phyloP scores from a whole-genome alignment of 2,329 filamentous ascomycete species.

The Hypocreales sp. region DNA sequence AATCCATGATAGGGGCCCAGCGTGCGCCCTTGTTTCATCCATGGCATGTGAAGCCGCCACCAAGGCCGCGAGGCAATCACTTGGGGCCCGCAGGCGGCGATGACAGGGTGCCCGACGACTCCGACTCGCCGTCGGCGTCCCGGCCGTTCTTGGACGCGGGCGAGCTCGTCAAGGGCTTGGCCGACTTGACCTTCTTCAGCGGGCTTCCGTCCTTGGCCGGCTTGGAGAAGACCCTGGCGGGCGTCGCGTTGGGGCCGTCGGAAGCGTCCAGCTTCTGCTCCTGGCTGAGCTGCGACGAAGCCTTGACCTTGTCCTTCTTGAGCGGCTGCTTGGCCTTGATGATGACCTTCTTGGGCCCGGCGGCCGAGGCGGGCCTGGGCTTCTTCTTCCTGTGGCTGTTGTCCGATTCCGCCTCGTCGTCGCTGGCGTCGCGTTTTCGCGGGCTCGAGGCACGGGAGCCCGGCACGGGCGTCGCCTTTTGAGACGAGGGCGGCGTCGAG shows the following conservation, averaged over 20 bases:
- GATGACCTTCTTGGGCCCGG: slow-evolving; percentile 35
- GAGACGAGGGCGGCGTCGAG: slow-evolving; percentile 44
- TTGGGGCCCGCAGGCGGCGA: slow-evolving; percentile 26
- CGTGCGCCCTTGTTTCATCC: no score
- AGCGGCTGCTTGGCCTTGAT: slow-evolving; percentile 33
- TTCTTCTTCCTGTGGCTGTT: slow-evolving; percentile 42
- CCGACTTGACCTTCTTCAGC: slow-evolving; percentile 25
- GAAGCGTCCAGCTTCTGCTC: slow-evolving; percentile 25
- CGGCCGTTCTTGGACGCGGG: slow-evolving; percentile 33
- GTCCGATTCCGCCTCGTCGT: slow-evolving; percentile 38
- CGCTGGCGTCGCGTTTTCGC: slow-evolving; percentile 40
- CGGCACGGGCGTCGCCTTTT: slow-evolving; percentile 44
- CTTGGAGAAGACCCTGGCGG: slow-evolving; percentile 15
- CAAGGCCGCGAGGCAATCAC: no score
- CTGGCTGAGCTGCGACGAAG: slow-evolving; percentile 31
- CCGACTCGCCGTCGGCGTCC: slow-evolving; percentile 34
- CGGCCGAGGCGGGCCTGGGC: slow-evolving; percentile 24
- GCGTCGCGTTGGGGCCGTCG: slow-evolving; percentile 8
- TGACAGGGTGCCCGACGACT: slow-evolving; percentile 40
- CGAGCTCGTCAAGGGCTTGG: slow-evolving; percentile 32
- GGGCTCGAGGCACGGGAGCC: slow-evolving; percentile 38
- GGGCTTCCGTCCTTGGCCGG: slow-evolving; percentile 20
- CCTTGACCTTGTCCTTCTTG: slow-evolving; percentile 42
- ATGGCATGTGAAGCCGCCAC: no score
- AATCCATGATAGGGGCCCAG: no score